These are phyloP conservation scores for Alternaria novae-zelandiae DNA, from an alignment of 2,329 filamentous ascomycete species.

Conservation along the genomic window DNA sequence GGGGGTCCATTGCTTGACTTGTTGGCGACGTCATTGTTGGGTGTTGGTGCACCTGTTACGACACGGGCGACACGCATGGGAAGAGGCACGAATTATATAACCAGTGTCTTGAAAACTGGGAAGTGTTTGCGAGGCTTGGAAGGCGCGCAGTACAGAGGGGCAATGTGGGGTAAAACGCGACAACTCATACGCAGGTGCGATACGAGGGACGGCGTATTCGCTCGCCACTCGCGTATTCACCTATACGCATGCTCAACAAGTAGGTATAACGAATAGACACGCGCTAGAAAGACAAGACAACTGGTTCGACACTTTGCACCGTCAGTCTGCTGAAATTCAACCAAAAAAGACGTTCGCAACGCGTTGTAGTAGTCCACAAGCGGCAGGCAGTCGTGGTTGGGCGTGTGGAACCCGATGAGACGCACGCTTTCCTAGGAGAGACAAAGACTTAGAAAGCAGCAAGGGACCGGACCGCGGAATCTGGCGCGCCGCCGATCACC, in stretches of 20 bases:
- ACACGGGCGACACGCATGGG: constrained; percentile 9
- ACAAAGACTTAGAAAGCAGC: not conserved
- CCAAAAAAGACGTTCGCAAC: not conserved
- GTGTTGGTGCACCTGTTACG: constrained; percentile 10
- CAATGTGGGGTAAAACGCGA: constrained; percentile 6
- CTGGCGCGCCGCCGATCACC: not conserved
- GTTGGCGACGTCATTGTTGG: constrained; percentile 28
- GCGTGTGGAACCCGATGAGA: not conserved
- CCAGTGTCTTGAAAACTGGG: not conserved
- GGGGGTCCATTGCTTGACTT: constrained; percentile 3
- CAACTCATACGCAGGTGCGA: not conserved
- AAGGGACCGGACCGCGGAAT: not conserved
- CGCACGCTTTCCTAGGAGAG: not conserved
- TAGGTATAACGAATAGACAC: not conserved
- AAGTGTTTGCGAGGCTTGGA: constrained; percentile 2
- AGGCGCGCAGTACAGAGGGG: constrained; percentile 1
- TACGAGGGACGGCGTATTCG: not conserved
- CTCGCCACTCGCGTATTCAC: not conserved
- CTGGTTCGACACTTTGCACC: not conserved
- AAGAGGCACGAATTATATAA: constrained; percentile 2
- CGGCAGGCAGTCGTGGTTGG: not conserved
- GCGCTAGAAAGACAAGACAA: not conserved
- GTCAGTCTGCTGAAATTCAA: not conserved
- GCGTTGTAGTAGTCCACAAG: not conserved
- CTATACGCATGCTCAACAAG: not conserved